Conservation (phyloP, 331 rosid genomes). For the Cydonia oblonga region DNA sequence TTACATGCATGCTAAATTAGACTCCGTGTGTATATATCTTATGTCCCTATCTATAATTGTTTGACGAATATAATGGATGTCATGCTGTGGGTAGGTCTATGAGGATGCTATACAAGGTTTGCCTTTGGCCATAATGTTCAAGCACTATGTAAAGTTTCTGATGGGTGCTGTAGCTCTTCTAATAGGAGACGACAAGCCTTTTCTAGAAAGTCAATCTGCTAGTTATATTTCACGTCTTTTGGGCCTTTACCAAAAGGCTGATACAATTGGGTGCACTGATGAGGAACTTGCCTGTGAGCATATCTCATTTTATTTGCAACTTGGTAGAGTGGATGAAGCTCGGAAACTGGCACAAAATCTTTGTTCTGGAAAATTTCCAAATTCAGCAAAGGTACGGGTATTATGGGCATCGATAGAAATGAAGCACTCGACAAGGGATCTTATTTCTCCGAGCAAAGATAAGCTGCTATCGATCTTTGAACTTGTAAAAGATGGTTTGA, state of each 20-base stretch:
- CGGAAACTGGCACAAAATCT: slow-evolving; percentile 48
- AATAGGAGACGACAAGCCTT: slow-evolving; percentile 26
- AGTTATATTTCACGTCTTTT: slow-evolving; percentile 33
- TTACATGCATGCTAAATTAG: background rate
- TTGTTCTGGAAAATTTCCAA: slow-evolving; percentile 44
- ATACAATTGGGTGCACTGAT: slow-evolving; percentile 42
- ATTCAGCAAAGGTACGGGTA: slow-evolving; percentile 46
- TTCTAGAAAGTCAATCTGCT: slow-evolving; percentile 15
- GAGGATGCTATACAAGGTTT: slow-evolving; percentile 62
- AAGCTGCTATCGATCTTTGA: slow-evolving; percentile 57
- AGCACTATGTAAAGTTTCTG: slow-evolving; percentile 45
- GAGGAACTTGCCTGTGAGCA: slow-evolving; percentile 69
- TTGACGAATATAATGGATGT: slow-evolving; percentile 2
- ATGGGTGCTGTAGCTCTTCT: slow-evolving; percentile 27
- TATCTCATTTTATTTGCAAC: slow-evolving; percentile 48
- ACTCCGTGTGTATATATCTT: background rate
- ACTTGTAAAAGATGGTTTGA: slow-evolving; percentile 37
- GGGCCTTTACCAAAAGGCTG: slow-evolving; percentile 62
- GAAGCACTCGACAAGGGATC: slow-evolving; percentile 31
- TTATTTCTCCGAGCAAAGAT: slow-evolving; percentile 34
- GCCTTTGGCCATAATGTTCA: slow-evolving; percentile 44
- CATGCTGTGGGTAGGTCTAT: slow-evolving; percentile 46
- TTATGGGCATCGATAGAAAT: slow-evolving; percentile 49
- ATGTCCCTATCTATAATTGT: background rate
- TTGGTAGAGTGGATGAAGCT: slow-evolving; percentile 57